Percentiles rank a stretch among this genome's conserved stretches.
These are phyloP conservation scores for Aspergillus sp. DNA, from an alignment of 2,329 filamentous ascomycete genomes.

Conservation along the genomic window DNA sequence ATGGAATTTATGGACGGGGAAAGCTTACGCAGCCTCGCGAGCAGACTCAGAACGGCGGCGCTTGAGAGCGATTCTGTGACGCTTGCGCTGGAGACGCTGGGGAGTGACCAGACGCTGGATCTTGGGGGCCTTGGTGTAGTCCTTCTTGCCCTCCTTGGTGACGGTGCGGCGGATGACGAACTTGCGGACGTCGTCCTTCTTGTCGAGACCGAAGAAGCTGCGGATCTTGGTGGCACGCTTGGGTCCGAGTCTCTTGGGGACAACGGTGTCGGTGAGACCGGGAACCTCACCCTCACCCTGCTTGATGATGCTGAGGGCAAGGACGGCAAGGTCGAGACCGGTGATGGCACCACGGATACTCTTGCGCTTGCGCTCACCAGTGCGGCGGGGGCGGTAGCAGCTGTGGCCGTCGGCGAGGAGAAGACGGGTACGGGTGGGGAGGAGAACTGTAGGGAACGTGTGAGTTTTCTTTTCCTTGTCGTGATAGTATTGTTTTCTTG, in stretches of 20 bases:
- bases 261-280: conserved; percentile 94
- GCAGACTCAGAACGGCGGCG: conserved; percentile 93
- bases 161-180: conserved; percentile 99
- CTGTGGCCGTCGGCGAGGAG: conserved; percentile 96
- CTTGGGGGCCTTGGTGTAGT: conserved; percentile 99
- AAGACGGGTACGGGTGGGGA: conserved; percentile 96
- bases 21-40: conserved; percentile 95
- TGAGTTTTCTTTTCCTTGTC: conserved; percentile 20
- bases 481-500: conserved; percentile 15
- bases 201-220: conserved; percentile 99
- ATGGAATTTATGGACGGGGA: background rate
- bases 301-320: conserved; percentile 95
- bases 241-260: conserved; percentile 98
- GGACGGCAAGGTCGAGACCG: conserved; percentile 89
- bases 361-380: conserved; percentile 99
- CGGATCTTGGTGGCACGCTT: conserved; percentile 99
- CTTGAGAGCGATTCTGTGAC: conserved; percentile 97
- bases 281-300: conserved; percentile 93
- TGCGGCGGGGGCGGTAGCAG: conserved; percentile 98
- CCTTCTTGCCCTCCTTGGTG: conserved; percentile 91
- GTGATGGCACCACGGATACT: conserved; percentile 97
- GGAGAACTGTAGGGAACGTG: conserved; percentile 58
- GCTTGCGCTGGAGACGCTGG: conserved; percentile 99
- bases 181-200: conserved; percentile 99
- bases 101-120: conserved; percentile 99